A percentile compares a stretch with the other conserved stretches of the same genome.
These are phyloP conservation scores for Fusarium caatingaense DNA, from an alignment of 2,329 filamentous ascomycete genomes.

Conservation along the genomic window DNA sequence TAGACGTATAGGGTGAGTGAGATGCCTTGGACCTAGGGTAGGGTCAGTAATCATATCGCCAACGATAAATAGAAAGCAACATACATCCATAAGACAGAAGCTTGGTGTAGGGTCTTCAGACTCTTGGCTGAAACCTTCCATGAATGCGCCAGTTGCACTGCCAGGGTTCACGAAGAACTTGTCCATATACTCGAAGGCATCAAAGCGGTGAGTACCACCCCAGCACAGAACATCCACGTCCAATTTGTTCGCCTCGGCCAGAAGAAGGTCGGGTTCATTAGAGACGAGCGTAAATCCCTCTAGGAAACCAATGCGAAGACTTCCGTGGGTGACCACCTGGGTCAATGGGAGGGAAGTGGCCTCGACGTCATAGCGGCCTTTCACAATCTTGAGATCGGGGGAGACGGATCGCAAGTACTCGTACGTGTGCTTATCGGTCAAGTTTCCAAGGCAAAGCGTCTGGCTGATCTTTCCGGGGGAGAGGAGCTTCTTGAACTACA, in stretches of 20 bases:
- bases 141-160: constrained; percentile 72
- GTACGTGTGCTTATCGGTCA: constrained; percentile 83
- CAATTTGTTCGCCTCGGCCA: constrained; percentile 75
- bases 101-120: constrained; percentile 85
- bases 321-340: constrained; percentile 74
- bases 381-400: constrained; percentile 77
- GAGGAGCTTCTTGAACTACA: constrained; percentile 85
- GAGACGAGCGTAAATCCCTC: constrained; percentile 77
- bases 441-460: constrained; percentile 82
- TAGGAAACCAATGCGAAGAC: constrained; percentile 73
- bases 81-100: constrained; percentile 97
- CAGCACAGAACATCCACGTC: constrained; percentile 77
- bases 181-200: constrained; percentile 79
- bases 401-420: constrained; percentile 81
- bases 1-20: constrained; percentile 97
- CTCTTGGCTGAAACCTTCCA: constrained; percentile 67
- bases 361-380: constrained; percentile 74
- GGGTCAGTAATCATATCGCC: constrained; percentile 35
- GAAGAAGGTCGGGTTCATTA: constrained; percentile 72
- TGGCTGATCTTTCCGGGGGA: constrained; percentile 86
- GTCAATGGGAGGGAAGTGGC: constrained; percentile 73
- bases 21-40: constrained; percentile 86
- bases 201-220: constrained; percentile 75
- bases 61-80: constrained; percentile 53
- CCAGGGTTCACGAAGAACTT: constrained; percentile 79